Percentiles rank a stretch among this genome's conserved stretches.
phyloP scores from a whole-genome alignment of 140 eudicot species.

The Ambrosia hybrid region DNA sequence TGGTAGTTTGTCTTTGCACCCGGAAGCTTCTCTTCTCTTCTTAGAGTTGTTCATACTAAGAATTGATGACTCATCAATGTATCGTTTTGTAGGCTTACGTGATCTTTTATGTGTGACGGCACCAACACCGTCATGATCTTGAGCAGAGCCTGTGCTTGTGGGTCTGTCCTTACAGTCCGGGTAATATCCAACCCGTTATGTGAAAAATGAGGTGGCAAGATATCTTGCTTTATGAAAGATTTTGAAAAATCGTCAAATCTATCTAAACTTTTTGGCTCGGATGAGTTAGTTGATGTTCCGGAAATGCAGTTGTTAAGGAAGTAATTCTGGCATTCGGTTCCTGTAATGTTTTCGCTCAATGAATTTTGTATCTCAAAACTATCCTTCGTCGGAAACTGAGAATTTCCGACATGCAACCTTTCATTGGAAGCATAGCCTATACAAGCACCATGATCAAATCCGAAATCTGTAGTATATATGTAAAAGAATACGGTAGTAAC shows the following conservation, averaged over 20 bases:
- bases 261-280: slow-evolving; percentile 32
- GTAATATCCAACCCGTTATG: slow-evolving; percentile 25
- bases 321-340: slow-evolving; percentile 36
- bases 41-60: slow-evolving; percentile 28
- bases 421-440: slow-evolving; percentile 47
- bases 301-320: slow-evolving; percentile 28
- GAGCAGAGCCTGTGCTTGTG: slow-evolving; percentile 25
- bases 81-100: slow-evolving; percentile 75
- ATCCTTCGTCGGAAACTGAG: slow-evolving; percentile 35
- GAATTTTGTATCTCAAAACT: slow-evolving; percentile 35
- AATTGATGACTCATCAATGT: slow-evolving; percentile 63
- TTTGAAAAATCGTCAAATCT: slow-evolving; percentile 48
- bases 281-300: slow-evolving; percentile 35
- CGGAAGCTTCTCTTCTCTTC: slow-evolving; percentile 45
- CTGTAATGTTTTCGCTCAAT: slow-evolving; percentile 35
- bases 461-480: slow-evolving; percentile 47
- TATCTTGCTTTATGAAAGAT: slow-evolving; percentile 36
- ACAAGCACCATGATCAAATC: slow-evolving; percentile 49
- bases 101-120: slow-evolving; percentile 50
- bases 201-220: slow-evolving; percentile 9
- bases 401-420: slow-evolving; percentile 39
- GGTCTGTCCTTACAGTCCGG: slow-evolving; percentile 28
- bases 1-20: slow-evolving; percentile 37
- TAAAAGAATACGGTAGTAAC: background rate
- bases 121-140: slow-evolving; percentile 30